Percentiles rank a stretch among this genome's conserved stretches.
These are phyloP conservation scores for Tricholoma flavovirens DNA, from an alignment of 768 basidiomycete species.

Conservation along the genomic window DNA sequence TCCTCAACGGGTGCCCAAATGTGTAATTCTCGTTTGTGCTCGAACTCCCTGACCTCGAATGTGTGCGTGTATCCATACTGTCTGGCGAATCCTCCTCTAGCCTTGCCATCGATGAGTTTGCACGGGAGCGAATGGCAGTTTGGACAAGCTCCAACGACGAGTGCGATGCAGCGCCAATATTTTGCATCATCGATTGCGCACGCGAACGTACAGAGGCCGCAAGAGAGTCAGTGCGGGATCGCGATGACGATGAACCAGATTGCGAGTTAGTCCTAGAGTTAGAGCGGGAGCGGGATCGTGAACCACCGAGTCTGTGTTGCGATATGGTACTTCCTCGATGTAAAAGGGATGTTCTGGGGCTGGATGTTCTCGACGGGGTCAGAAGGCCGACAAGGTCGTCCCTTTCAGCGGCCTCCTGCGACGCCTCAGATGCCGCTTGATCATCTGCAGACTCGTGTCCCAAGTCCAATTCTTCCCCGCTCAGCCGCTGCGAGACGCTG, in stretches of 20 bases:
- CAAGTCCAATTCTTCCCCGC: conserved; percentile 8
- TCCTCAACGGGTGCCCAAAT: conserved; percentile 57
- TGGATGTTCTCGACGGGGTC: conserved; percentile 30
- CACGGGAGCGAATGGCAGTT: conserved; percentile 40
- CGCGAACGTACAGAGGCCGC: conserved; percentile 53
- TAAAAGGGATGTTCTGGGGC: conserved; percentile 45
- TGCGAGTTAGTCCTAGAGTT: conserved; percentile 27
- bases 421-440: conserved; percentile 41
- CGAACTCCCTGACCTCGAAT: conserved; percentile 47
- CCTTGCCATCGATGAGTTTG: conserved; percentile 65
- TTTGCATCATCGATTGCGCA: conserved; percentile 63
- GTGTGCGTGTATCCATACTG: conserved; percentile 32
- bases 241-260: conserved; percentile 34
- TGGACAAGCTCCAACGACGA: conserved; percentile 56
- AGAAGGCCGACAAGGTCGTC: conserved; percentile 59
- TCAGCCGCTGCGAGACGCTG: not conserved
- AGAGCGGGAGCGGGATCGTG: conserved; percentile 28
- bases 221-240: conserved; percentile 38
- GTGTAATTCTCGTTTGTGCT: conserved; percentile 63
- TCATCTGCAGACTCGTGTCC: conserved; percentile 29
- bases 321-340: conserved; percentile 31
- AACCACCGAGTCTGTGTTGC: conserved; percentile 24
- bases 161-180: conserved; percentile 53
- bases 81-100: conserved; percentile 48
- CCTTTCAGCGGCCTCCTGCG: conserved; percentile 55